phyloP scores from a whole-genome alignment of 176 grass and related monocot genomes.

The Luzula sylvatica region DNA sequence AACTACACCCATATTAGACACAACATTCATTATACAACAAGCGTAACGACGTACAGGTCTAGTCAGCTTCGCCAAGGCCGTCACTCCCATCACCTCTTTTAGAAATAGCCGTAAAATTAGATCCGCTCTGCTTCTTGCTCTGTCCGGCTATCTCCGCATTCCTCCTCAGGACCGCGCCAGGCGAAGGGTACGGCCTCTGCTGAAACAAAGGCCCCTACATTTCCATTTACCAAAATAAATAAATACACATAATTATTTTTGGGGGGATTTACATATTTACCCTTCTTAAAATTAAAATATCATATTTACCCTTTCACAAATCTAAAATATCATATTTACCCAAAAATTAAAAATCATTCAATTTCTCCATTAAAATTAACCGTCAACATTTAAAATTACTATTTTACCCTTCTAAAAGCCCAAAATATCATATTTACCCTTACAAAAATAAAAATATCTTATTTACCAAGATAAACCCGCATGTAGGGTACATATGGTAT shows the following conservation, averaged over 20 bases:
- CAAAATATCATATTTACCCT: too few species aligned
- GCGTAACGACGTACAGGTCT: neutral
- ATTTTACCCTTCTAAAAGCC: too few species aligned
- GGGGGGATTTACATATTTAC: too few species aligned
- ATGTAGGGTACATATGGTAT: too few species aligned
- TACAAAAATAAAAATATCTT: too few species aligned
- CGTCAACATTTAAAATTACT: too few species aligned
- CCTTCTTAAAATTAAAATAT: neutral
- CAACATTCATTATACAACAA: neutral
- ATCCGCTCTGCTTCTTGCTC: constrained; percentile 50
- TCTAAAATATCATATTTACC: too few species aligned
- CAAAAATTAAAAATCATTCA: too few species aligned
- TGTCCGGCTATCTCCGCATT: constrained; percentile 72
- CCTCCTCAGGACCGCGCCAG: constrained; percentile 77
- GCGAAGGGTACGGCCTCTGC: constrained; percentile 90
- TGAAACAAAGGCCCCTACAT: constrained; percentile 84
- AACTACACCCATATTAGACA: too few species aligned
- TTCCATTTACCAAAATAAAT: constrained; percentile 1
- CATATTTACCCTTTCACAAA: too few species aligned
- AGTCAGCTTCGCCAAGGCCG: constrained; percentile 91
- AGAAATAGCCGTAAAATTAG: constrained; percentile 52
- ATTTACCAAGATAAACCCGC: too few species aligned
- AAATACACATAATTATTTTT: neutral
- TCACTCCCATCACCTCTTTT: constrained; percentile 96
- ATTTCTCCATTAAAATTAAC: too few species aligned